A percentile compares a stretch with the other conserved stretches of the same genome.
These are phyloP conservation scores for Yamadazyma dendronema DNA, from an alignment of 1,139 yeast species.

Conservation along the genomic window DNA sequence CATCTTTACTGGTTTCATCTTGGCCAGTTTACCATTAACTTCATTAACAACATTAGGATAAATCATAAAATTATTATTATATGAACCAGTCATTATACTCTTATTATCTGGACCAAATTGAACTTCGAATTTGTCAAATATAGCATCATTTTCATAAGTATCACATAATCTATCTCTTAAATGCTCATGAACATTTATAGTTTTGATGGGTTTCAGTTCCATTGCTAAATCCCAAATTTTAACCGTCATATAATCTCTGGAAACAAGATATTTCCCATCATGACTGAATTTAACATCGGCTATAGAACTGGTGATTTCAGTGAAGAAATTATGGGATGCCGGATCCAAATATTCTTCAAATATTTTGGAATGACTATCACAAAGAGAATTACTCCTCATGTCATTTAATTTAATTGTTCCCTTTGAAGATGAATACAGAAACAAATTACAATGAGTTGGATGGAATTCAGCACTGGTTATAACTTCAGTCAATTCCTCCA, in stretches of 20 bases:
- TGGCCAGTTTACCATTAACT: neutral
- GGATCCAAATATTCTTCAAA: conserved; percentile 95
- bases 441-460: conserved; percentile 86
- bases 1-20: conserved; percentile 17
- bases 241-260: conserved; percentile 95
- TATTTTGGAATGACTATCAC: conserved; percentile 86
- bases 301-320: conserved; percentile 94
- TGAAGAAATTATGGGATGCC: conserved; percentile 89
- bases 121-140: conserved; percentile 97
- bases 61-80: conserved; percentile 95
- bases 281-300: conserved; percentile 91
- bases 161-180: conserved; percentile 92
- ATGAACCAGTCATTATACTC: conserved; percentile 95
- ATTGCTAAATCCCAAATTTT: conserved; percentile 98
- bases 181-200: conserved; percentile 94
- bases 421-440: conserved; percentile 95
- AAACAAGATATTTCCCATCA: conserved; percentile 91
- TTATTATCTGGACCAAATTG: conserved; percentile 92
- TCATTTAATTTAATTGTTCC: conserved; percentile 95
- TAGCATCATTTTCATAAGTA: conserved; percentile 97
- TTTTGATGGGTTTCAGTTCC: conserved; percentile 93
- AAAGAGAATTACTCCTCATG: conserved; percentile 93
- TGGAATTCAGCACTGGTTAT: conserved; percentile 98
- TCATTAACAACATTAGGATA: conserved; percentile 72
- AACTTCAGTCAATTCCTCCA: conserved; percentile 98